Conservation (phyloP, 306 rosid species). For the Luffa aegyptiaca region DNA sequence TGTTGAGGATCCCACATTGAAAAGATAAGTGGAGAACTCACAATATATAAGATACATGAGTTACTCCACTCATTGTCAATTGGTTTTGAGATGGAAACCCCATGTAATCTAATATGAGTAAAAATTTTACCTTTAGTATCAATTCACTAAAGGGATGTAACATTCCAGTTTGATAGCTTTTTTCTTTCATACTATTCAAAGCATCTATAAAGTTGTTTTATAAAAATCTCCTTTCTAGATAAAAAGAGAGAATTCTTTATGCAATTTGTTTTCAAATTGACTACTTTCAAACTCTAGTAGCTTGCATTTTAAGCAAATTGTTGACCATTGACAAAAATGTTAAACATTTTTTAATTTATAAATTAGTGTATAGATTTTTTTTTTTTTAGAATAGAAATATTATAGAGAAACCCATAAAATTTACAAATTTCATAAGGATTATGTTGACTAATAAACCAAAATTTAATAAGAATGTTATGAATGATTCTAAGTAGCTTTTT, state of each 20-base stretch:
- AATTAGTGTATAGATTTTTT: background rate
- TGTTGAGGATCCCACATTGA: too few relatives aligned
- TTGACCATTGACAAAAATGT: background rate
- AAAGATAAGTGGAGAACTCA: too few relatives aligned
- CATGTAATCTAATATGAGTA: too few relatives aligned
- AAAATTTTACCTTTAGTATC: background rate
- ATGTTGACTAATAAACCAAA: background rate
- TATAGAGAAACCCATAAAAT: background rate
- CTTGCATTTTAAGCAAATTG: background rate
- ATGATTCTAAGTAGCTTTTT: background rate
- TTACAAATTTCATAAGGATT: background rate
- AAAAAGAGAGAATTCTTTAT: background rate
- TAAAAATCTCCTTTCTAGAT: background rate
- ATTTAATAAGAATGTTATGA: background rate
- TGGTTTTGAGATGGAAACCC: too few relatives aligned
- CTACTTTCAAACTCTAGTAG: background rate
- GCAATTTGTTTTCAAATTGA: slow-evolving; percentile 10
- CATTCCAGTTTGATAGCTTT: background rate
- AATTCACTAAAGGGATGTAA: background rate
- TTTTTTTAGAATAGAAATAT: background rate
- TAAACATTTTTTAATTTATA: background rate
- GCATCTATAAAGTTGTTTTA: background rate
- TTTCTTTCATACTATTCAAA: background rate
- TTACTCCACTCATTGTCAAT: too few relatives aligned
- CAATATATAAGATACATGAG: too few relatives aligned